Conservation (phyloP, 257 asterid genomes). For the Solanum sparsipilum region DNA sequence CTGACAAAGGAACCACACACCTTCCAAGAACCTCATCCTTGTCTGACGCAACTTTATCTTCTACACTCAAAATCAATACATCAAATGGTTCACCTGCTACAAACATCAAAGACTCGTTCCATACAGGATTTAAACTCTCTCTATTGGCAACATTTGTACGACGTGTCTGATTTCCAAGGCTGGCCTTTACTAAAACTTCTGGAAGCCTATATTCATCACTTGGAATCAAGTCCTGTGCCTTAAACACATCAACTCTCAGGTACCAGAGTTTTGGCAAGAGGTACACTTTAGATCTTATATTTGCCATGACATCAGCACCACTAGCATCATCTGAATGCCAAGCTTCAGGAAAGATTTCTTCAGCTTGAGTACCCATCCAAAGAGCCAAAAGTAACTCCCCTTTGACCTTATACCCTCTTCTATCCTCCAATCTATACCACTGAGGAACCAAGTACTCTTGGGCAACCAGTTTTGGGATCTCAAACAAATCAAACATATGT, state of each 20-base stretch:
- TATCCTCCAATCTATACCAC: not conserved
- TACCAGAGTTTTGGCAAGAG: constrained; percentile 63
- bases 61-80: constrained; percentile 18
- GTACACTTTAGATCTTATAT: constrained; percentile 48
- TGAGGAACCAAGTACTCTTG: not conserved
- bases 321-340: constrained; percentile 57
- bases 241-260: constrained; percentile 51
- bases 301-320: constrained; percentile 12
- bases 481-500: not conserved
- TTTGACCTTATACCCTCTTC: not conserved
- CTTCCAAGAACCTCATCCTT: constrained; percentile 61
- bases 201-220: constrained; percentile 42
- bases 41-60: not conserved
- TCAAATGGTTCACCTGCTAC: constrained; percentile 67
- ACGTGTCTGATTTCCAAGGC: constrained; percentile 34
- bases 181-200: constrained; percentile 51
- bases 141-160: constrained; percentile 23
- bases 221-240: constrained; percentile 53
- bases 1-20: constrained; percentile 38
- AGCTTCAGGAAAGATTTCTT: constrained; percentile 63
- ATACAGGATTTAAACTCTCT: constrained; percentile 50
- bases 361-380: constrained; percentile 76
- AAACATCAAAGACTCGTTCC: constrained; percentile 74
- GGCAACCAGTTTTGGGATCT: not conserved
- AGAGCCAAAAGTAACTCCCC: constrained; percentile 70